Evolutionary conservation across 805 yeast species (phyloP).

Genomic region (Myxozyma neotropica): DNA sequence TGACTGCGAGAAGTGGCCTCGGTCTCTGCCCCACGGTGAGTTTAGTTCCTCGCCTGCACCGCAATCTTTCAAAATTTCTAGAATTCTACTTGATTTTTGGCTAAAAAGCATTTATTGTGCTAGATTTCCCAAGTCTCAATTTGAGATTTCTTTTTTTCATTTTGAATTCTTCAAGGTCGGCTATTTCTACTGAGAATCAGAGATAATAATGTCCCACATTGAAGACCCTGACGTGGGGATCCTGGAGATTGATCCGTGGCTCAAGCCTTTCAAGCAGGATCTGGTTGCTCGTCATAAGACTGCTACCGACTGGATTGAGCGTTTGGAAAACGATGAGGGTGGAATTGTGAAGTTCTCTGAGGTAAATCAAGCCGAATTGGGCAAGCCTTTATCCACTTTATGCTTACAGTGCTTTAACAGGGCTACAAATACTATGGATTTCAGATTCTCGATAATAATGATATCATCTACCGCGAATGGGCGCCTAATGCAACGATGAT

Average conservation of each 20-base stretch:
- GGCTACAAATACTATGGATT: conserved; percentile 79
- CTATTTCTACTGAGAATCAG: too few species aligned
- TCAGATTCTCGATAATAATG: conserved; percentile 57
- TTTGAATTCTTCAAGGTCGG: too few species aligned
- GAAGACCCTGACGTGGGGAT: conserved; percentile 41
- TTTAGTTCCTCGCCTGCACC: too few species aligned
- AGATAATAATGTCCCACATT: not conserved
- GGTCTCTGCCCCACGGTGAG: too few species aligned
- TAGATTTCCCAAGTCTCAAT: too few species aligned
- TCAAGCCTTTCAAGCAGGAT: conserved; percentile 73
- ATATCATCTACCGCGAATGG: conserved; percentile 75
- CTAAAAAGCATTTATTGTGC: too few species aligned
- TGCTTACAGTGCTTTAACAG: conserved; percentile 34
- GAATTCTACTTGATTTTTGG: too few species aligned
- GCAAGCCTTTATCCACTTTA: too few species aligned
- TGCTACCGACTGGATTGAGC: conserved; percentile 64
- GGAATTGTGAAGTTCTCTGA: conserved; percentile 69
- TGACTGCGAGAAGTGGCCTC: not conserved
- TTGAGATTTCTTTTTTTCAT: too few species aligned
- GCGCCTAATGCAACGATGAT: conserved; percentile 84
- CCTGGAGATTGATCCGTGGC: conserved; percentile 80
- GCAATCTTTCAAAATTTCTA: too few species aligned
- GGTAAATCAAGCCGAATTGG: too few species aligned
- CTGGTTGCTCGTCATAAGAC: conserved; percentile 66
- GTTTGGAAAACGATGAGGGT: conserved; percentile 60